Base-by-base conservation (phyloP, 2,329 filamentous ascomycete genomes). In the Colletotrichum melonis region DNA sequence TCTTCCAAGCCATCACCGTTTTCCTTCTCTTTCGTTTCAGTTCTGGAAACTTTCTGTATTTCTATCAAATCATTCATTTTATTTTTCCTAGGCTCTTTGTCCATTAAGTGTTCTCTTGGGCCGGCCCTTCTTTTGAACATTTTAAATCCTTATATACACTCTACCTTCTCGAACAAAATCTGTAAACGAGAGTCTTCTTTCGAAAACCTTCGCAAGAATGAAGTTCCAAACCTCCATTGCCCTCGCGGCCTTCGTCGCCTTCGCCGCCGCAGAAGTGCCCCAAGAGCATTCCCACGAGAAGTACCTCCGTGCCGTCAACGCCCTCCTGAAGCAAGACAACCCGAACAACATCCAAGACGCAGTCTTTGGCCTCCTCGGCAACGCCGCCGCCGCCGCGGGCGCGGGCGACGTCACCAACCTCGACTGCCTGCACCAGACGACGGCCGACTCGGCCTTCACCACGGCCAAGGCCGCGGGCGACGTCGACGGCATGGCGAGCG, bases 371-470 rank as follows among this genome's bases (percentile, higher is more conserved):
- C n/a, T 88, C 75, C 72, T 82, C 77, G 35, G 82, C 84, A 75
- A 84, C 84, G 56, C 82, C 80, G 70, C 85, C 80, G 76, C 91
- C 87, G 82, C 74, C 7, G 55, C 55, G 3, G 74, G 85, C 60
- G 80, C 82, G 22, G 75, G 76, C 52, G 57, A 75, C 26, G 63
- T 75, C 7, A 68, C 63, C 19, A 82, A 91, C 78, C 80, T 87
- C 70, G 88, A 90, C 81, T 91, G 89, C 78, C 86, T 91, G 59
- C 89, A 91, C 79, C 88, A 90, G 83, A 85, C 84, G 63, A 85
- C 85, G 19, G 89, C 89, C 58, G 89, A 91, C 81, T 88, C 88
- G 79, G 89, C 89, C 64, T 91, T 91, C 80, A 90, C 88, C 78
- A 90, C 91, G 76, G 88, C 89, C 55, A 90, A 91, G 79, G 88